A percentile compares a stretch with the other conserved stretches of the same genome.
Evolutionary conservation across 2,329 filamentous ascomycete genomes (phyloP).

Genomic region (Emergomyces pasteurianus): DNA sequence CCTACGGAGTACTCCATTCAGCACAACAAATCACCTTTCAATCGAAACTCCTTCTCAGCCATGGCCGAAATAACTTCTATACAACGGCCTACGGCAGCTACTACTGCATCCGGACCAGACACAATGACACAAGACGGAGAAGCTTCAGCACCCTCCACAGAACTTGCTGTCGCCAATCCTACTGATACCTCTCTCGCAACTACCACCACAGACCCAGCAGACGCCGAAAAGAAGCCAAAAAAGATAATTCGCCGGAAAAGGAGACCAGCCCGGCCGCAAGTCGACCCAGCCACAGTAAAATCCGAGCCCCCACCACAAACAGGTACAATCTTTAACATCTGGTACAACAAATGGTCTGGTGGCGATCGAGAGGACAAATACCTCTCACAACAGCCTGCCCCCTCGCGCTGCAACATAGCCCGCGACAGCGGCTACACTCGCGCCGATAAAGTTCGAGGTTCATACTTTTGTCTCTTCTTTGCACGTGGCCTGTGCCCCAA

Average conservation of each 20-base stretch:
- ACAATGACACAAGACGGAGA: neutral
- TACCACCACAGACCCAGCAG: slow-evolving; percentile 26
- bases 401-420: slow-evolving; percentile 75
- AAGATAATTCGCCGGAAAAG: slow-evolving; percentile 88
- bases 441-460: slow-evolving; percentile 63
- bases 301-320: slow-evolving; percentile 83
- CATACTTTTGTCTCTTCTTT: slow-evolving; percentile 89
- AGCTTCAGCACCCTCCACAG: slow-evolving; percentile 5
- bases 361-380: slow-evolving; percentile 91
- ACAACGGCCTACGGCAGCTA: slow-evolving; percentile 1
- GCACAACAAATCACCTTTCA: neutral
- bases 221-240: slow-evolving; percentile 55
- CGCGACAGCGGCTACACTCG: slow-evolving; percentile 68
- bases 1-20: too few species aligned
- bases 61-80: slow-evolving; percentile 9
- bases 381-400: slow-evolving; percentile 67
- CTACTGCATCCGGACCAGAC: neutral
- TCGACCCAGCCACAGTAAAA: slow-evolving; percentile 72
- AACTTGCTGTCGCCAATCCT: slow-evolving; percentile 11
- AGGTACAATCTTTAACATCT: slow-evolving; percentile 93
- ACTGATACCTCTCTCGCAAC: slow-evolving; percentile 11
- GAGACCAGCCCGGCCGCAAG: slow-evolving; percentile 77
- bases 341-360: slow-evolving; percentile 98
- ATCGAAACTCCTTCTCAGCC: neutral
- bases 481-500: slow-evolving; percentile 71